A percentile compares a stretch with the other conserved stretches of the same genome.
phyloP scores from a whole-genome alignment of 441 rosid genomes.

The Croton setiger region DNA sequence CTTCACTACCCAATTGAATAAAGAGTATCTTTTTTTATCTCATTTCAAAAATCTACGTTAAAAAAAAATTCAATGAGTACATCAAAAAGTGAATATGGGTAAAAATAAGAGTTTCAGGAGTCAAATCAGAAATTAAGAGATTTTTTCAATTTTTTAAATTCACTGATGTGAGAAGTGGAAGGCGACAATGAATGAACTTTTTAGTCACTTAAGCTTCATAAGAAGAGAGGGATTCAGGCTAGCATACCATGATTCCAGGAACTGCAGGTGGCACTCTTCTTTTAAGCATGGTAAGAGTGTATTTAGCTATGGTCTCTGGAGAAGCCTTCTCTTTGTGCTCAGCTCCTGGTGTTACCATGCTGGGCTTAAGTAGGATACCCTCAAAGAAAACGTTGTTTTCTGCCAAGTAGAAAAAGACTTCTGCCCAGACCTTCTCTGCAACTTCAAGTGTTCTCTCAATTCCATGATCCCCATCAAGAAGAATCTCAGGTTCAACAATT shows the following conservation, averaged over 20 bases:
- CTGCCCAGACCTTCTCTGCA: slow-evolving; percentile 98
- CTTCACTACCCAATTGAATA: no score
- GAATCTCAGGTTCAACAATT: slow-evolving; percentile 98
- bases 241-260: slow-evolving; percentile 88
- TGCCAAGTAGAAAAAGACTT: slow-evolving; percentile 93
- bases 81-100: neutral
- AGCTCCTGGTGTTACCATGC: slow-evolving; percentile 99
- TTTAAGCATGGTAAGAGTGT: slow-evolving; percentile 81
- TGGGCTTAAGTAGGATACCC: slow-evolving; percentile 94
- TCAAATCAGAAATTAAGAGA: neutral
- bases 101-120: neutral
- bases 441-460: slow-evolving; percentile 95
- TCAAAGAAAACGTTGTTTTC: slow-evolving; percentile 86
- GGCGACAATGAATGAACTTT: neutral
- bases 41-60: neutral
- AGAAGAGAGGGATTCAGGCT: slow-evolving; percentile 6
- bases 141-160: no score
- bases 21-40: neutral
- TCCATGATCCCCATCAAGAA: slow-evolving; percentile 93
- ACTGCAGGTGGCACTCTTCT: slow-evolving; percentile 98
- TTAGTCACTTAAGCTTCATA: neutral
- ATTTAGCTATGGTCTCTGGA: slow-evolving; percentile 80
- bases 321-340: slow-evolving; percentile 92
- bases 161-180: neutral
- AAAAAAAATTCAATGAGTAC: neutral